Evolutionary conservation across 257 asterid genomes (phyloP).

Genomic region (Haberlea rhodopensis): DNA sequence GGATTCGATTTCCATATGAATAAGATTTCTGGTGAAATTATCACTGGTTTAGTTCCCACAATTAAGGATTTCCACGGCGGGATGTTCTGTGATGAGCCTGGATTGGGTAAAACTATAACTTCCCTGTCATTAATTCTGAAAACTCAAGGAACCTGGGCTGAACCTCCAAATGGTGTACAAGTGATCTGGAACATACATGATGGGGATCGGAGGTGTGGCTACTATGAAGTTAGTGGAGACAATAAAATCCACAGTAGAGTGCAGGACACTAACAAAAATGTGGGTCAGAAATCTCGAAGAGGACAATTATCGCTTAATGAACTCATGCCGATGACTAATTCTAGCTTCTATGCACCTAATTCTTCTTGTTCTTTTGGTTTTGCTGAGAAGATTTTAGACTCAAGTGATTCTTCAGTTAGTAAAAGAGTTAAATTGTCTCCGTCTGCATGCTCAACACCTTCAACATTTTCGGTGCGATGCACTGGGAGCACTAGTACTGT

Average conservation of each 20-base stretch:
- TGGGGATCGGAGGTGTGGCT: slow-evolving; percentile 71
- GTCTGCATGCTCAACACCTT: slow-evolving; percentile 34
- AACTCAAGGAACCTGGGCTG: slow-evolving; percentile 80
- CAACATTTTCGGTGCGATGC: slow-evolving; percentile 29
- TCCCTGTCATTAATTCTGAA: slow-evolving; percentile 84
- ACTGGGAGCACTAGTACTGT: slow-evolving; percentile 38
- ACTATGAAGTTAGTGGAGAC: slow-evolving; percentile 63
- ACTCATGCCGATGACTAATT: slow-evolving; percentile 44
- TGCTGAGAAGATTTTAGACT: slow-evolving; percentile 33
- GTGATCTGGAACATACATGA: slow-evolving; percentile 76
- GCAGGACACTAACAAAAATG: slow-evolving; percentile 32
- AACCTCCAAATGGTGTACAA: slow-evolving; percentile 63
- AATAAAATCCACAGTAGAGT: slow-evolving; percentile 33
- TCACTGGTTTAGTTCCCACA: slow-evolving; percentile 50
- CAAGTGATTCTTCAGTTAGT: slow-evolving; percentile 29
- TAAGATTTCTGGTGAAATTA: slow-evolving; percentile 74
- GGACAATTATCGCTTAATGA: slow-evolving; percentile 60
- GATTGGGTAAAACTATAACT: slow-evolving; percentile 95
- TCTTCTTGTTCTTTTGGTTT: slow-evolving; percentile 29
- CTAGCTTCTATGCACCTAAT: slow-evolving; percentile 32
- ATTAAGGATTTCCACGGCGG: slow-evolving; percentile 84
- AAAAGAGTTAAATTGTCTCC: slow-evolving; percentile 38
- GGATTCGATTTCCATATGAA: slow-evolving; percentile 64
- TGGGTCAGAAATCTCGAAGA: slow-evolving; percentile 60
- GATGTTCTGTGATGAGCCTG: slow-evolving; percentile 99